Evolutionary conservation across 2,329 filamentous ascomycete genomes (phyloP).

Genomic region (Albifimbria verrucaria): DNA sequence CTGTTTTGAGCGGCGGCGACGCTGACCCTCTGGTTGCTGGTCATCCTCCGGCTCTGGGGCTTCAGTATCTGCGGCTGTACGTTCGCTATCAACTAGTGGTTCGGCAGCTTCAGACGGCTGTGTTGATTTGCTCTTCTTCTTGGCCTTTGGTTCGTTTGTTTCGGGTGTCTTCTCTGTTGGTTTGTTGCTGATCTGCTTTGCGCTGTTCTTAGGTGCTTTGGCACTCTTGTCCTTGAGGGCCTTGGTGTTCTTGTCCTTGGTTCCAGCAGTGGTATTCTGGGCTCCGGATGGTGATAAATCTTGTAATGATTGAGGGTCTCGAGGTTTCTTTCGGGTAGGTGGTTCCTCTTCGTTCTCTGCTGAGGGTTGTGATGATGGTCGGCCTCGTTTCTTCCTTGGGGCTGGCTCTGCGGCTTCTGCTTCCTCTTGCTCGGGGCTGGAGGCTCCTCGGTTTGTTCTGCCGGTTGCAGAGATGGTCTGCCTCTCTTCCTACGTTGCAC

Average conservation of each 20-base stretch:
- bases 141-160: too few relatives aligned
- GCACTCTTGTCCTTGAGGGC: too few relatives aligned
- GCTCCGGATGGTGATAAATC: background rate
- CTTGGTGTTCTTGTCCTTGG: conserved; percentile 3
- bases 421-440: conserved; percentile 5
- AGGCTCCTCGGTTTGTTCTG: conserved; percentile 3
- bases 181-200: conserved; percentile 6
- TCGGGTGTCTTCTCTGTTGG: background rate
- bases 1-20: conserved; percentile 14
- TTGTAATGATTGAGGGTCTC: background rate
- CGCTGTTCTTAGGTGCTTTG: background rate
- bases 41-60: background rate
- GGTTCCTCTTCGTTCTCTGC: conserved; percentile 8
- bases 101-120: background rate
- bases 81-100: background rate
- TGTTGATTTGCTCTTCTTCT: conserved; percentile 5
- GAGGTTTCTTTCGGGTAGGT: conserved; percentile 9
- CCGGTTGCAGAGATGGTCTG: conserved; percentile 19
- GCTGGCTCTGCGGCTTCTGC: conserved; percentile 10
- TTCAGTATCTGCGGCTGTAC: background rate
- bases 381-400: conserved; percentile 13
- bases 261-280: background rate
- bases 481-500: conserved; percentile 29
- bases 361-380: background rate
- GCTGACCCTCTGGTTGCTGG: conserved; percentile 9